Evolutionary conservation across 257 asterid genomes (phyloP).

Genomic region (Nicotiana undulata): DNA sequence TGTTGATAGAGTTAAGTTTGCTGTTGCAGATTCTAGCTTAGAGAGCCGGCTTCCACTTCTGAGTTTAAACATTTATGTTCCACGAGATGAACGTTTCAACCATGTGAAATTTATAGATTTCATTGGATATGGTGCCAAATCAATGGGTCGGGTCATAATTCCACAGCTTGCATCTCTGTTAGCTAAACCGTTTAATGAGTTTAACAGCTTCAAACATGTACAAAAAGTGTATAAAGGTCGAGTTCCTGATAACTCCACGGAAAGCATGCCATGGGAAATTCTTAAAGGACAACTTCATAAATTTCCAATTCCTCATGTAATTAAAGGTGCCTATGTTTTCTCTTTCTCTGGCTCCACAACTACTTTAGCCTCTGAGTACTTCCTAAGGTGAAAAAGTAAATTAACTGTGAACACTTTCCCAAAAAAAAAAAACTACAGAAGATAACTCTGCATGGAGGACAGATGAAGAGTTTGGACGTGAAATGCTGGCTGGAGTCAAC

Average conservation of each 20-base stretch:
- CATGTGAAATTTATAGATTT: conserved; percentile 77
- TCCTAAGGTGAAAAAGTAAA: not conserved
- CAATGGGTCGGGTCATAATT: conserved; percentile 59
- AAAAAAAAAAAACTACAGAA: conserved; percentile 34
- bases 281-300: conserved; percentile 44
- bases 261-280: conserved; percentile 59
- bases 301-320: conserved; percentile 74
- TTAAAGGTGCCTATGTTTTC: conserved; percentile 40
- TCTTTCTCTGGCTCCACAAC: not conserved
- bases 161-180: conserved; percentile 53
- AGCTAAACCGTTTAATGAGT: conserved; percentile 73
- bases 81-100: conserved; percentile 69
- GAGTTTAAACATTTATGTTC: conserved; percentile 59
- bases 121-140: conserved; percentile 55
- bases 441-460: conserved; percentile 87
- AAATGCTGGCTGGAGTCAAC: conserved; percentile 94
- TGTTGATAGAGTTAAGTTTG: not conserved
- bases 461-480: conserved; percentile 86
- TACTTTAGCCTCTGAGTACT: not conserved
- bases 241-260: conserved; percentile 20
- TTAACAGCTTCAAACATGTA: conserved; percentile 63
- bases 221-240: conserved; percentile 47
- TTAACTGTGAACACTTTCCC: not conserved
- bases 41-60: conserved; percentile 59
- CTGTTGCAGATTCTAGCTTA: conserved; percentile 47